Evolutionary conservation across 1,139 yeast species (phyloP).

Genomic region (Taphrina communis): DNA sequence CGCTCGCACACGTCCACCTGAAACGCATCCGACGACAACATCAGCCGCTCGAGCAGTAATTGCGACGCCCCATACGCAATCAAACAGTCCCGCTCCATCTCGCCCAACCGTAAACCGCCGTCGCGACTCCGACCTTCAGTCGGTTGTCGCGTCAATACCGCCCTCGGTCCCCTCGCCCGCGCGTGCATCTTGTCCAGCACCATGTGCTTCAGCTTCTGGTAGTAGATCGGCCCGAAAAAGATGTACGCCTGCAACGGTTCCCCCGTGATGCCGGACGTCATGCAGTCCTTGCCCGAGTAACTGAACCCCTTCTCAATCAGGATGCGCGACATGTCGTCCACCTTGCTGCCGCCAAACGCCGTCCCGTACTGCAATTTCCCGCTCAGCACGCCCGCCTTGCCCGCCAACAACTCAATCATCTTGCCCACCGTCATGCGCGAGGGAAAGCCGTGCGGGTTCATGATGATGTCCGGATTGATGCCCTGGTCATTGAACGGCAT

Average conservation of each 20-base stretch:
- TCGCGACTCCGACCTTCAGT: slow-evolving; percentile 99
- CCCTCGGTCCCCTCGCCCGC: slow-evolving; percentile 98
- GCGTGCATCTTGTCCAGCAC: slow-evolving; percentile 99
- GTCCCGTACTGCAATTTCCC: slow-evolving; percentile 95
- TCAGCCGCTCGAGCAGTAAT: slow-evolving; percentile 85
- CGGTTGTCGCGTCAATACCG: slow-evolving; percentile 97
- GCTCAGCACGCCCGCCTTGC: slow-evolving; percentile 94
- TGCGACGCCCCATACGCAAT: slow-evolving; percentile 99
- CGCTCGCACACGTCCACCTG: slow-evolving; percentile 93
- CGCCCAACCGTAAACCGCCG: slow-evolving; percentile 98
- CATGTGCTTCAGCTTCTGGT: slow-evolving; percentile 98
- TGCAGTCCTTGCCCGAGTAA: slow-evolving; percentile 96
- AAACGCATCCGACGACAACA: slow-evolving; percentile 97
- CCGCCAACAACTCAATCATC: slow-evolving; percentile 94
- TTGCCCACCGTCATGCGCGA: slow-evolving; percentile 99
- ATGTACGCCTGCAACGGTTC: slow-evolving; percentile 96
- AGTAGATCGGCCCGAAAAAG: slow-evolving; percentile 97
- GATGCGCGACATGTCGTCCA: slow-evolving; percentile 94
- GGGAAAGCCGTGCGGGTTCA: slow-evolving; percentile 99
- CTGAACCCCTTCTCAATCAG: slow-evolving; percentile 89
- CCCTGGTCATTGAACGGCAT: slow-evolving; percentile 94
- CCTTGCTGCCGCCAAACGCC: slow-evolving; percentile 94
- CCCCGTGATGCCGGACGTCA: slow-evolving; percentile 97
- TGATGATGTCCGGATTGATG: slow-evolving; percentile 88
- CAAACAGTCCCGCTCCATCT: slow-evolving; percentile 99